These are phyloP conservation scores for Pharnaceum exiguum DNA, from an alignment of 148 eudicot species.

Conservation along the genomic window DNA sequence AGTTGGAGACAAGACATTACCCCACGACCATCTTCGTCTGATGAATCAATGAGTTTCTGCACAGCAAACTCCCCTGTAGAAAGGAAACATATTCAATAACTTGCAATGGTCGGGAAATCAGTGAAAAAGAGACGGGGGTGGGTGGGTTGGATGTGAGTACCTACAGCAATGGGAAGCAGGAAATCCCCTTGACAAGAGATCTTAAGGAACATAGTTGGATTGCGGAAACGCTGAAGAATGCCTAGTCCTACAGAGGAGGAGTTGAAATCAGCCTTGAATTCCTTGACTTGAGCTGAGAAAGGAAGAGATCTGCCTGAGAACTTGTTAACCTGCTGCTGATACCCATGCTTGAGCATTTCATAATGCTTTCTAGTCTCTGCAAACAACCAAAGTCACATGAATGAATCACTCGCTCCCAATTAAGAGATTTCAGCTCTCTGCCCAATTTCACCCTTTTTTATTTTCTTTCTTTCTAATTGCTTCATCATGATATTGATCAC, in stretches of 20 bases:
- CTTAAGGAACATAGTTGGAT: constrained; percentile 74
- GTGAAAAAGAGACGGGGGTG: background rate
- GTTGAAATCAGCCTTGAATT: constrained; percentile 26
- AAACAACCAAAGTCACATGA: constrained; percentile 9
- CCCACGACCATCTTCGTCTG: constrained; percentile 42
- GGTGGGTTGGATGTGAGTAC: constrained; percentile 29
- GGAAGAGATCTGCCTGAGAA: constrained; percentile 29
- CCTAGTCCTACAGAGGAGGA: constrained; percentile 46
- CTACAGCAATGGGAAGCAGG: constrained; percentile 70
- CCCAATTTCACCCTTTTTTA: too few relatives aligned
- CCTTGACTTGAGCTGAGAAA: constrained; percentile 29
- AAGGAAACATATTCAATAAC: background rate
- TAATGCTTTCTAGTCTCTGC: constrained; percentile 67
- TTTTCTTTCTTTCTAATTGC: too few relatives aligned
- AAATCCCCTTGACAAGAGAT: constrained; percentile 77
- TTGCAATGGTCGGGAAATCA: constrained; percentile 10
- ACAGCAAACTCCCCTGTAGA: constrained; percentile 65
- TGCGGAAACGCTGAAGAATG: constrained; percentile 52
- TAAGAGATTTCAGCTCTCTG: too few relatives aligned
- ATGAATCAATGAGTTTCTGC: constrained; percentile 54
- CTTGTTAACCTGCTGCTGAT: constrained; percentile 35
- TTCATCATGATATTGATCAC: too few relatives aligned
- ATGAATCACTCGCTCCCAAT: constrained; percentile 4
- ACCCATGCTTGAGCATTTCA: constrained; percentile 54
- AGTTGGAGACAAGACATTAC: constrained; percentile 29